Conservation (phyloP, 2,329 filamentous ascomycete species). For the Fulvia fulva region DNA sequence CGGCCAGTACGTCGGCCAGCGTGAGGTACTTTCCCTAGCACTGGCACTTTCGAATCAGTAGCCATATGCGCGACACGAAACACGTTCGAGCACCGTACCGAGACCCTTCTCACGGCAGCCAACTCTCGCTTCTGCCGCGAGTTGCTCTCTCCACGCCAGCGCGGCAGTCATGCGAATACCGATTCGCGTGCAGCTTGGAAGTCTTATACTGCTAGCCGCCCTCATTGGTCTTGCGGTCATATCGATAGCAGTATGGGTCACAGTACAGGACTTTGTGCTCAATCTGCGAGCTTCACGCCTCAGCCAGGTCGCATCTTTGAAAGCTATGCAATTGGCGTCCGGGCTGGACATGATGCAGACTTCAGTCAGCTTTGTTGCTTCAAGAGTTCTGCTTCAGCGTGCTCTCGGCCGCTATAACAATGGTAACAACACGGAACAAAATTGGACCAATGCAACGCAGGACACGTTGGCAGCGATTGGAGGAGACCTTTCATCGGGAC, state of each 20-base stretch:
- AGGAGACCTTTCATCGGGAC: conserved; percentile 42
- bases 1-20: background rate
- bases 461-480: conserved; percentile 71
- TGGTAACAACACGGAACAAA: conserved; percentile 51
- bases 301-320: conserved; percentile 76
- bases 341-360: conserved; percentile 76
- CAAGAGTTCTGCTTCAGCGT: conserved; percentile 53
- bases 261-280: conserved; percentile 60
- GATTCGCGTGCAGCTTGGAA: conserved; percentile 80
- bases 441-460: conserved; percentile 58
- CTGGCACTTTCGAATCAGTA: background rate
- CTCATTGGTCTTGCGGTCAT: conserved; percentile 73
- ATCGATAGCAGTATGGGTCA: conserved; percentile 67
- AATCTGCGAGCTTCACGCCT: conserved; percentile 56
- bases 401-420: conserved; percentile 51
- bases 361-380: conserved; percentile 67
- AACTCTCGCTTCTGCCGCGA: background rate
- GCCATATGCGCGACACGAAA: background rate
- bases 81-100: background rate
- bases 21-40: background rate
- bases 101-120: background rate
- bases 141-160: background rate
- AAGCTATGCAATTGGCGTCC: conserved; percentile 74
- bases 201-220: conserved; percentile 71
- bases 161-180: conserved; percentile 66